A percentile compares a stretch with the other conserved stretches of the same genome.
Conservation (phyloP, 495 filamentous ascomycete genomes). For the Thermochaetoides thermophila region DNA sequence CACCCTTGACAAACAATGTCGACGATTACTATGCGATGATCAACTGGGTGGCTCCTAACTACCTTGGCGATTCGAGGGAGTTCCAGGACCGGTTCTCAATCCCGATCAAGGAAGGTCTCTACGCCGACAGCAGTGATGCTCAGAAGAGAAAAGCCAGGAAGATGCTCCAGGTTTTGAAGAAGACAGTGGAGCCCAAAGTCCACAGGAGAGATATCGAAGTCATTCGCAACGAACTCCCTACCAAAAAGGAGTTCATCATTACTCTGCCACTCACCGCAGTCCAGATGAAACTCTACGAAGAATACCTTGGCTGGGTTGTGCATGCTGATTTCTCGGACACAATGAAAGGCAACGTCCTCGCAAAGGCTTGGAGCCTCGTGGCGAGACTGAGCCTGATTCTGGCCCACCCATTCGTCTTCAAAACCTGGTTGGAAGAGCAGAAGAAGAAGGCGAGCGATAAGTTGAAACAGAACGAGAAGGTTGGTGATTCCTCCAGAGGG, state of each 20-base stretch:
- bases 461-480: not conserved
- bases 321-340: not conserved
- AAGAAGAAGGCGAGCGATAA: constrained; percentile 5
- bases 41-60: constrained; percentile 72
- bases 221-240: constrained; percentile 46
- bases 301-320: constrained; percentile 31
- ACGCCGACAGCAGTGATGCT: constrained; percentile 37
- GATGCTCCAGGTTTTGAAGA: constrained; percentile 54
- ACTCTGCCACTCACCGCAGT: constrained; percentile 51
- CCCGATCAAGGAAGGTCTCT: constrained; percentile 60
- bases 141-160: constrained; percentile 45
- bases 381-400: constrained; percentile 48
- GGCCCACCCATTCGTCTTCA: constrained; percentile 58
- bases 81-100: constrained; percentile 55
- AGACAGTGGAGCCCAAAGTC: constrained; percentile 63
- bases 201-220: constrained; percentile 56
- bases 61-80: constrained; percentile 47
- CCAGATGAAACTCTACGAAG: constrained; percentile 48
- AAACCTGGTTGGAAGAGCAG: constrained; percentile 22
- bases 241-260: constrained; percentile 71
- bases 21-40: constrained; percentile 75
- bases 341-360: constrained; percentile 1
- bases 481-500: constrained; percentile 13
- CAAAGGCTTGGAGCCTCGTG: constrained; percentile 22
- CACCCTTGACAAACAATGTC: constrained; percentile 71